Base-by-base conservation (phyloP, 257 asterid genomes). In the Penstemon eatonii region DNA sequence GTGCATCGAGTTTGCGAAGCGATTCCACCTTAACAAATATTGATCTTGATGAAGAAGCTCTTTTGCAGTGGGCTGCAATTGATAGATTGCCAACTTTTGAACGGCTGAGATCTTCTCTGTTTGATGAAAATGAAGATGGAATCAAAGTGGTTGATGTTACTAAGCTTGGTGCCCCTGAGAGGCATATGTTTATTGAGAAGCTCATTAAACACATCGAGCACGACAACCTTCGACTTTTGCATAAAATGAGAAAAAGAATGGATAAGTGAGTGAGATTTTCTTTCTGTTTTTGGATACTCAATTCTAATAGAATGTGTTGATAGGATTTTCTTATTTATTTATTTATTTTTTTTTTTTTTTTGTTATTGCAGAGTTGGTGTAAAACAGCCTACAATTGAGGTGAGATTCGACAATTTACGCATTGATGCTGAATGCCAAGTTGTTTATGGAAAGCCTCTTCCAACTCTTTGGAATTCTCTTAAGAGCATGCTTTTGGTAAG, bases 121-220 rank as follows among this genome's bases (percentile, higher is more conserved):
- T 78, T 19, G 79, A 13, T 5, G 79, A 25, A 7, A 55, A 46
- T 41, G 72, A 33, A 13, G 68, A 56, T 61, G 78, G 66, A 33
- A 40, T 11, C 38, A 40, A 56, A 45, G 78, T 77, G 61, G 79
- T 80, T 10, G 85, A 85, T 51, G 83, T 85, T 53, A 74, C 84
- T 11, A 82, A 80, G 74, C 78, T 83, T 41, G 77, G 75, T 18
- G 85, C 84, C 12, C 77, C 70, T 8, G 85, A 79, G 70, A 75
- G 73, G 73, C 78, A 60, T 53, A 19, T 81, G 82, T 68, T 83
- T 63, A 78, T 83, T 36, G 84, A 73, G 62, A 80, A 80, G 77
- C 85, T 83, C 46, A 78, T 83, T 43, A 68, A 73, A 60, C 83
- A 83, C 71, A 73, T 78, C 39, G 86, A 81, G 2, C 81, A 80